Evolutionary conservation across 2,329 filamentous ascomycete species (phyloP).

Genomic region (Didymella glomerata): DNA sequence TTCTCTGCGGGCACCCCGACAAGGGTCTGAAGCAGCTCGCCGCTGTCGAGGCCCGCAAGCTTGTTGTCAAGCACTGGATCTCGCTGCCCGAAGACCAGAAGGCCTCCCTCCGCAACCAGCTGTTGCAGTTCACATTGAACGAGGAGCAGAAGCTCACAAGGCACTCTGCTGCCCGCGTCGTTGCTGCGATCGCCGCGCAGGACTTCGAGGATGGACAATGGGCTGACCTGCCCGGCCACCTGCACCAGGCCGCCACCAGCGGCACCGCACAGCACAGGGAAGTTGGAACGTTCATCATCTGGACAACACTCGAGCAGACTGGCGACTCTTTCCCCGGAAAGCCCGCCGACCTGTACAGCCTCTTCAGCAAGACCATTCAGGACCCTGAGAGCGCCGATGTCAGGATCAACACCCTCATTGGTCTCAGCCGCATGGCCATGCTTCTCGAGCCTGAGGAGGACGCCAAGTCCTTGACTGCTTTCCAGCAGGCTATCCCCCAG

Average conservation of each 20-base stretch:
- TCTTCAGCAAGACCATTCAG: conserved; percentile 87
- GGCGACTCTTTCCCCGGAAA: conserved; percentile 85
- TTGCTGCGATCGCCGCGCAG: conserved; percentile 83
- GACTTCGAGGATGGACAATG: conserved; percentile 90
- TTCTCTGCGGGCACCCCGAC: conserved; percentile 79
- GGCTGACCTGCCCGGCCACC: conserved; percentile 78
- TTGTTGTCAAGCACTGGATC: conserved; percentile 87
- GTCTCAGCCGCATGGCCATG: conserved; percentile 86
- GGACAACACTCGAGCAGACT: conserved; percentile 87
- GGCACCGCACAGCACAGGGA: conserved; percentile 81
- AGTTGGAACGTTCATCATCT: conserved; percentile 92
- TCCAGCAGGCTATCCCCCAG: conserved; percentile 81
- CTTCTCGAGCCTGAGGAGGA: conserved; percentile 90
- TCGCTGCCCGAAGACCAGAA: conserved; percentile 78
- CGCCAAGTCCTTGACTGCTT: conserved; percentile 72
- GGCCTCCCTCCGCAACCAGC: conserved; percentile 77
- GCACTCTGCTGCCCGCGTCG: conserved; percentile 86
- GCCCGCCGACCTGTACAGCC: conserved; percentile 77
- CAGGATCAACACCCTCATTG: conserved; percentile 91
- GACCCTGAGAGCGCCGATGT: conserved; percentile 92
- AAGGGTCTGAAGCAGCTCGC: conserved; percentile 84
- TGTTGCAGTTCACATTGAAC: conserved; percentile 83
- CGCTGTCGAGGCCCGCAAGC: conserved; percentile 85
- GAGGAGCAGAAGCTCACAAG: conserved; percentile 80
- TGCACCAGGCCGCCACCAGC: conserved; percentile 81